Evolutionary conservation across 306 rosid species (phyloP), one percentile per base, ranked within the genome.

Genomic region (Cotoneaster glaucophyllus): DNA sequence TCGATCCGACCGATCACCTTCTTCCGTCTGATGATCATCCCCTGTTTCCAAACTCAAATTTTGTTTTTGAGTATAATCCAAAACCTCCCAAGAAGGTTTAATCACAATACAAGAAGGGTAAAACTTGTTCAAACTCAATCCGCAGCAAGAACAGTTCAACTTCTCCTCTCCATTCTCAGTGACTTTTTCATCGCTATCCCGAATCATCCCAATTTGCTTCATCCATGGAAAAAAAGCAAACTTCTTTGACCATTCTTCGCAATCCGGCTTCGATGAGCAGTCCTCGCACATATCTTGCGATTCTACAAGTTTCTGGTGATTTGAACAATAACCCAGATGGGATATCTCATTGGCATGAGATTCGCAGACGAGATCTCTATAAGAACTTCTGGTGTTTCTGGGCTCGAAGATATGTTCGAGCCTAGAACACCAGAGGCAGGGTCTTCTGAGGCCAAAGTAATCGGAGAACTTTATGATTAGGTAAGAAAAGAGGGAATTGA

Each of bases 341-440:
- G 98, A 86, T 85, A 96, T 88, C 90, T 96, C 96, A 22, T 71
- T 64, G 66, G 97, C 90, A 84, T 96, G 99, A 84, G 79, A 74
- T 69, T 96, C 96, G 64, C 99, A 96, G 7, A 92, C 80, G 74
- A 92, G 98, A 90, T 96, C 98, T 81, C 82, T 85, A 53, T 86
- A 87, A 34, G 83, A 83, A 34, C 3, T 79, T 29, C 48, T 71
- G 22, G 62, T 64, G 61, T 83, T 88, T 11, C 69, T 81, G 3
- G 92, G 90, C 80, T 89, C 94, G 19, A 96, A 58, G 76, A 92
- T 72, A 65, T 86, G 99, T 80, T 95, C 99, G 44, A 96, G 85
- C 73, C 98, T 89, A 4, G 93, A 86, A 68, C 99, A 96, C 96
- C 92, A 92, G 4, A 90, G 67, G 81, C 99, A 96, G 4, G 99